A percentile compares a stretch with the other conserved stretches of the same genome.
phyloP scores from a whole-genome alignment of 331 rosid species.

The Quercus lobata region DNA sequence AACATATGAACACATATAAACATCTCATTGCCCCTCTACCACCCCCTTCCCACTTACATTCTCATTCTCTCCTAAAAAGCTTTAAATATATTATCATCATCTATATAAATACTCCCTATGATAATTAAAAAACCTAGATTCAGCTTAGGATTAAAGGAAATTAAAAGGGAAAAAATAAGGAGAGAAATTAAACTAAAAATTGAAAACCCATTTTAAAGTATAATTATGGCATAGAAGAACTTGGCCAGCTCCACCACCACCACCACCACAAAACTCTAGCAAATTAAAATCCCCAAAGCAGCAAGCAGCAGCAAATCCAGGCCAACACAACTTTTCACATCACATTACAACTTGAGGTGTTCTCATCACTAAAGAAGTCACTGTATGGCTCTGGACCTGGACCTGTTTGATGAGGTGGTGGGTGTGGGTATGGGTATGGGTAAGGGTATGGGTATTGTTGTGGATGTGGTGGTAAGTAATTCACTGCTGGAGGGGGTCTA shows the following conservation, averaged over 20 bases:
- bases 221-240: conserved; percentile 22
- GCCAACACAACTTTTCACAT: conserved; percentile 44
- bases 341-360: conserved; percentile 76
- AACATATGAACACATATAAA: conserved; percentile 61
- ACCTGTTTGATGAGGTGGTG: conserved; percentile 4
- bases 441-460: conserved; percentile 35
- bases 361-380: conserved; percentile 76
- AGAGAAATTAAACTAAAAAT: conserved; percentile 21
- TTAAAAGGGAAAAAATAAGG: neutral
- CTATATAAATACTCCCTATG: conserved; percentile 34
- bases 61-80: conserved; percentile 31
- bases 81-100: conserved; percentile 25
- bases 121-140: conserved; percentile 33
- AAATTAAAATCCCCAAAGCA: neutral
- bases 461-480: conserved; percentile 53
- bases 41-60: conserved; percentile 29
- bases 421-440: conserved; percentile 11
- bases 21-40: conserved; percentile 26
- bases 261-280: conserved; percentile 1
- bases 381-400: conserved; percentile 38
- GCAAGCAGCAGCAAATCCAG: neutral
- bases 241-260: conserved; percentile 9
- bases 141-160: conserved; percentile 27
- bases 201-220: conserved; percentile 38
- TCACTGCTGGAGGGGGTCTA: conserved; percentile 56